Base-by-base conservation (phyloP, 2,329 filamentous ascomycete species). In the Fusarium robinianum region DNA sequence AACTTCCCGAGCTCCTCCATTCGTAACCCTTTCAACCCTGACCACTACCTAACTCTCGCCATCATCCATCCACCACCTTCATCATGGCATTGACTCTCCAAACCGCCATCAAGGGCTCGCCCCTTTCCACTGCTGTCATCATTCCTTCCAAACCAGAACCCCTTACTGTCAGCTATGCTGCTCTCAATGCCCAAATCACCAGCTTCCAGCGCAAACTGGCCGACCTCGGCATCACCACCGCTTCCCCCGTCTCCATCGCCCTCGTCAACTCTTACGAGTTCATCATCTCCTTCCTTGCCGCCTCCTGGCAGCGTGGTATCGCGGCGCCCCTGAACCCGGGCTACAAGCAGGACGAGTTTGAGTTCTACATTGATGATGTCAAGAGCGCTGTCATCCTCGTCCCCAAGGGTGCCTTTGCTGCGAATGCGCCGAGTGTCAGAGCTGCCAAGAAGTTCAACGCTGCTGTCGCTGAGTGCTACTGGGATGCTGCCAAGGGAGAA, bases 281-380 rank as follows among this genome's bases (percentile, higher is more conserved):
- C 71, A 87, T 95, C 64, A 83, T 94, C 43, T 84, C 88, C 3
- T 95, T 95, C 70, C 79, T 95, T 30, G 89, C 88, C n/a, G 79
- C 84, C 12, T 82, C 88, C n/a, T 90, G 85, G 82, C 89, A 94
- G 72, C 80, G 90, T 60, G 87, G 77, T 19, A 85, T 94, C 57
- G 89, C 89, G 6, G 90, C 90, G 3, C 90, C 89, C n/a, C 74
- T 95, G 55, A 95, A 95, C 68, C 83, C 89, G 26, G 85, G 84
- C 30, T 95, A 95, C 75, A 95, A 91, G 73, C 88, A 94, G 69
- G 84, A 84, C 44, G 89, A 95, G 68, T 94, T 92, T 66, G 89
- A 94, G 67, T 95, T 95, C 70, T 95, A 94, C 69, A 92, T 95
- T 62, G 85, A 90, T 54, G 89, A 95, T 65, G 76, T 95, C 58